phyloP scores from a whole-genome alignment of 441 rosid genomes.

The Pelargonium citronellum region DNA sequence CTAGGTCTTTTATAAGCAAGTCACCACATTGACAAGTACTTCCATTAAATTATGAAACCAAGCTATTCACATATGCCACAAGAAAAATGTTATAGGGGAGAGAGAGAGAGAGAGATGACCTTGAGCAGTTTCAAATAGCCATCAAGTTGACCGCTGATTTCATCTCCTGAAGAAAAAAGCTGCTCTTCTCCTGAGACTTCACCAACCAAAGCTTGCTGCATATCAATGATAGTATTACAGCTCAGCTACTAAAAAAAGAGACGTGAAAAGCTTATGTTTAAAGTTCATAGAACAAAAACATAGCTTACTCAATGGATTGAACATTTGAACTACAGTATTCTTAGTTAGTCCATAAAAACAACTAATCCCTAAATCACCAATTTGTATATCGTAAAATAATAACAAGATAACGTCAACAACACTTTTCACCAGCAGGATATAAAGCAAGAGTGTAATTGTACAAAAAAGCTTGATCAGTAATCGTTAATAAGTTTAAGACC shows the following conservation, averaged over 20 bases:
- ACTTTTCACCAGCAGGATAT: neutral
- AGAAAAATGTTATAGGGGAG: neutral
- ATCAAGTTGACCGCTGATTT: conserved; percentile 56
- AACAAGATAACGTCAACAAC: neutral
- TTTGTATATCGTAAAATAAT: neutral
- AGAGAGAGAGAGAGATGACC: conserved; percentile 37
- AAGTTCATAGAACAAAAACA: neutral
- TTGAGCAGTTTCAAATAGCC: conserved; percentile 58
- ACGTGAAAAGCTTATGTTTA: neutral
- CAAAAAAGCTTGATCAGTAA: too few species aligned
- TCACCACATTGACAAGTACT: neutral
- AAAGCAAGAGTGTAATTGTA: neutral
- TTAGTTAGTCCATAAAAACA: too few species aligned
- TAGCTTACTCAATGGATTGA: neutral
- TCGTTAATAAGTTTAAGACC: neutral
- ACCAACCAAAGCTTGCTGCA: conserved; percentile 32
- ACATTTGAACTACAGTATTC: neutral
- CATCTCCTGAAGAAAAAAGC: conserved; percentile 42
- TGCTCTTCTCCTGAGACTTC: conserved; percentile 29
- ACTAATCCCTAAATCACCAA: too few species aligned
- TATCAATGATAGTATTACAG: neutral
- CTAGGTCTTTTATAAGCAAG: too few species aligned
- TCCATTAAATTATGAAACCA: neutral
- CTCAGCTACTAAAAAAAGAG: neutral
- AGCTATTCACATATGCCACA: neutral